Percentiles rank a stretch among this genome's conserved stretches.
These are phyloP conservation scores for Saturnispora hagleri DNA, from an alignment of 805 yeast species.

Conservation along the genomic window DNA sequence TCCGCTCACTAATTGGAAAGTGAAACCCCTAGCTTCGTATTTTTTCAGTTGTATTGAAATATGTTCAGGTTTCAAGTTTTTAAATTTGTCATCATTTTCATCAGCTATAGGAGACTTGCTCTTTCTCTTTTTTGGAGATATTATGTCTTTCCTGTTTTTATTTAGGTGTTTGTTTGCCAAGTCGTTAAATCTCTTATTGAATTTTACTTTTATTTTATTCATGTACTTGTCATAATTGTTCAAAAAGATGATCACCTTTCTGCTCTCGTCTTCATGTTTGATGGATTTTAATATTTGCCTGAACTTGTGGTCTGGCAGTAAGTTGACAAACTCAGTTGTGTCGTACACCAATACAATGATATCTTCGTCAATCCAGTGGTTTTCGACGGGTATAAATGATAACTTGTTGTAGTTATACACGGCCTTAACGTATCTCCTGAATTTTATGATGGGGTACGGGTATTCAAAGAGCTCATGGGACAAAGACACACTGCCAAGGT, in stretches of 20 bases:
- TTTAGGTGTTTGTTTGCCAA: slow-evolving; percentile 14
- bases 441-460: slow-evolving; percentile 38
- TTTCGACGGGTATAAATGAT: slow-evolving; percentile 43
- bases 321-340: slow-evolving; percentile 36
- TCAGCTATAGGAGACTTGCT: background rate
- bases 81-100: background rate
- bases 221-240: slow-evolving; percentile 41
- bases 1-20: slow-evolving; percentile 42
- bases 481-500: background rate
- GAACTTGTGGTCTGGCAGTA: slow-evolving; percentile 23
- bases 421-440: slow-evolving; percentile 43
- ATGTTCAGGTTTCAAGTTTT: slow-evolving; percentile 20
- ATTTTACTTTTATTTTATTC: slow-evolving; percentile 34
- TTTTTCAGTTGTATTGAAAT: slow-evolving; percentile 34
- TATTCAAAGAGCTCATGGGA: slow-evolving; percentile 14
- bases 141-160: slow-evolving; percentile 5
- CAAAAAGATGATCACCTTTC: slow-evolving; percentile 35
- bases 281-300: slow-evolving; percentile 18
- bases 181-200: slow-evolving; percentile 37
- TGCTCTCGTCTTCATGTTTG: slow-evolving; percentile 17
- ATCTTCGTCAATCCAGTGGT: slow-evolving; percentile 35
- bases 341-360: slow-evolving; percentile 36
- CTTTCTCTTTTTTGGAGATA: slow-evolving; percentile 7
- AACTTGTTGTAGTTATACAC: slow-evolving; percentile 40
- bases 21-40: slow-evolving; percentile 40